Evolutionary conservation across 805 yeast species (phyloP).

Genomic region (Schwanniomyces yamadae): DNA sequence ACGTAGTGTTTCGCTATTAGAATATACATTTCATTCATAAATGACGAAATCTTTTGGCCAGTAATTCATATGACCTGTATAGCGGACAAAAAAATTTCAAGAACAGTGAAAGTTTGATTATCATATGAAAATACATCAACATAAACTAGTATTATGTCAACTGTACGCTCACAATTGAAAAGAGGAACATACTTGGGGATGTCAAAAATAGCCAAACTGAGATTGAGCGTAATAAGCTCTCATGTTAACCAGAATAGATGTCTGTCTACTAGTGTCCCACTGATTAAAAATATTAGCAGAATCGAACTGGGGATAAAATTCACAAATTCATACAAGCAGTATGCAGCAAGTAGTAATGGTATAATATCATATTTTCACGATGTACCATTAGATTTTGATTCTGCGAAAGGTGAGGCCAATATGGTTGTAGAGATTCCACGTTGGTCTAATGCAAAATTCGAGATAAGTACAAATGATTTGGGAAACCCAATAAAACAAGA

Average conservation of each 20-base stretch:
- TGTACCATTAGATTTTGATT: constrained; percentile 54
- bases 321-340: constrained; percentile 41
- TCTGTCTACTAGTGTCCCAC: constrained; percentile 4
- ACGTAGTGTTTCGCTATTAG: no score
- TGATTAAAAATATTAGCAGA: constrained; percentile 1
- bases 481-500: constrained; percentile 85
- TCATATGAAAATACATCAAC: no score
- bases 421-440: constrained; percentile 52
- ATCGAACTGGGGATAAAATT: constrained; percentile 33
- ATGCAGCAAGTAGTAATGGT: constrained; percentile 41
- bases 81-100: no score
- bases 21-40: no score
- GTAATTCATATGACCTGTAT: no score
- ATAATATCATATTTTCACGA: constrained; percentile 72
- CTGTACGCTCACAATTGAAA: no score
- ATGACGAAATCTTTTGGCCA: no score
- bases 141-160: no score
- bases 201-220: constrained; percentile 2
- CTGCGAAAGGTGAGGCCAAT: constrained; percentile 38
- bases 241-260: constrained; percentile 9
- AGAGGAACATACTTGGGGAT: no score
- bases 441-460: constrained; percentile 84
- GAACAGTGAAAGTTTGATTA: no score
- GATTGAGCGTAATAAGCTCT: constrained; percentile 12
- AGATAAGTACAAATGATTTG: constrained; percentile 54